Percentiles rank a stretch among this genome's conserved stretches.
These are phyloP conservation scores for Hordeum vulgare DNA, from an alignment of 176 grass and related monocot species.

Conservation along the genomic window DNA sequence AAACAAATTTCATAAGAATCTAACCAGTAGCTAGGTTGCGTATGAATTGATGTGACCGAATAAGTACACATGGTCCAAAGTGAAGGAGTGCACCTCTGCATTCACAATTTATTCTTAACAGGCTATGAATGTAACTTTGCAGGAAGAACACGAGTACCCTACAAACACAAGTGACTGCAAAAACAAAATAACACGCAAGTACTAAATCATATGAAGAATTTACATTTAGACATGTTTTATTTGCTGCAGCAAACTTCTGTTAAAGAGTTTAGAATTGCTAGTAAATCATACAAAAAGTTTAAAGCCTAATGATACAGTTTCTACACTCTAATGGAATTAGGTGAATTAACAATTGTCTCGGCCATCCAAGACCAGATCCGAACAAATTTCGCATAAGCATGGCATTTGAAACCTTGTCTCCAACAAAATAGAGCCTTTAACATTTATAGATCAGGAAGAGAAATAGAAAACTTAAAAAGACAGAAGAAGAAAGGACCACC, in stretches of 20 bases:
- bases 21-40: no score
- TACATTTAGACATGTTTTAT: neutral
- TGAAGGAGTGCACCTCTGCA: no score
- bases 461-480: no score
- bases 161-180: conserved; percentile 68
- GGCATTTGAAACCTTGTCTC: neutral
- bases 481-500: no score
- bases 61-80: no score
- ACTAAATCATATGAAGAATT: neutral
- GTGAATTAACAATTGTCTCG: neutral
- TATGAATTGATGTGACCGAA: no score
- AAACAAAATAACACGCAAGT: conserved; percentile 19
- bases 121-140: no score
- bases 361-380: neutral
- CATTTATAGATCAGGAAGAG: no score
- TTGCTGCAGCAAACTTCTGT: neutral
- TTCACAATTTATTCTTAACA: no score
- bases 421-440: no score
- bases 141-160: no score
- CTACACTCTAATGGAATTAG: neutral
- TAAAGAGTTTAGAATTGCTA: neutral
- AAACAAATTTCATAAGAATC: no score
- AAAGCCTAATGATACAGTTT: neutral
- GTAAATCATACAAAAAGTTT: neutral
- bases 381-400: neutral